Evolutionary conservation across 228 moss, liverwort and hornwort species (phyloP), one percentile per base, ranked within the genome.

Genomic region (Sphagnum fallax): DNA sequence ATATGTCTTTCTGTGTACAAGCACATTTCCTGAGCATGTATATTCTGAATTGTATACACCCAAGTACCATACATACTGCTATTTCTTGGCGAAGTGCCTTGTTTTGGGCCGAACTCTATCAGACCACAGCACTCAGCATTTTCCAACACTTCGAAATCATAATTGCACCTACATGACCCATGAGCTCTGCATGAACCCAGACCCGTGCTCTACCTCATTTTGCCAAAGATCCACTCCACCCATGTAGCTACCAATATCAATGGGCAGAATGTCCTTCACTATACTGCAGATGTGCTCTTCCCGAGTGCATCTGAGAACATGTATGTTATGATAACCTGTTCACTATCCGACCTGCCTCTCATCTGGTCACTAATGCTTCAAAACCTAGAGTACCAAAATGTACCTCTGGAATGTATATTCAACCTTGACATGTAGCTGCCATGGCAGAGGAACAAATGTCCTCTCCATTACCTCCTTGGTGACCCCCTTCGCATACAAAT

Each of bases 211-310:
- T 66, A 81, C 84, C 65, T 85, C 84, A 55, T 85, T 85, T 69
- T 78, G 81, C 84, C 84, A 85, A 16, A 85, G 62, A 55, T 85
- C 84, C 47, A 85, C 78, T 53, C 84, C 81, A 60, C 81, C 84
- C 84, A 85, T 85, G 59, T 85, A 85, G 66, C 81, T 85, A 18
- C 67, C 69, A 69, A 85, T 85, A 32, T 32, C 32, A 32, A 32
- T 2, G 32, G 2, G 2, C 32, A 32, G 32, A 32, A 32, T 32
- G 32, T 32, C 32, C 32, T 32, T 2, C 2, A 3, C 32, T 32
- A 32, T 2, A 32, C 32, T 32, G 2, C 32, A 32, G 2, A 32
- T 32, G 32, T 32, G 32, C 32, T 32, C 32, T 32, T 32, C 32
- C 32, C 32, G 2, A 32, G 32, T 32, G 32, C 2, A 32, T 32